phyloP scores from a whole-genome alignment of 2,329 filamentous ascomycete genomes.

The Calonectria henricotiae region DNA sequence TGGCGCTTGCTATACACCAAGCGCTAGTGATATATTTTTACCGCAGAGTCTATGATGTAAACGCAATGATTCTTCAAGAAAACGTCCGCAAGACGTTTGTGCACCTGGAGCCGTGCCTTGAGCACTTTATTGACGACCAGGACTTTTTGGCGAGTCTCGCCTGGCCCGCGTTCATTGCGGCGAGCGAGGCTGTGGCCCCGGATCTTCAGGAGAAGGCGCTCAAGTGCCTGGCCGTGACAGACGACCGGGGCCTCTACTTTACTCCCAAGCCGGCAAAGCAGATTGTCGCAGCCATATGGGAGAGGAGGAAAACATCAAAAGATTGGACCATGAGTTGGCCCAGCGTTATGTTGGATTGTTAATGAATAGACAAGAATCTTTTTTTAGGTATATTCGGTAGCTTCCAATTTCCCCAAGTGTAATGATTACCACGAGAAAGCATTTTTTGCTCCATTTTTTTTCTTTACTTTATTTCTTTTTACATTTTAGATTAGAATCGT shows the following conservation, averaged over 20 bases:
- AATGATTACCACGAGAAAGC: not conserved
- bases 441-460: not conserved
- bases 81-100: constrained; percentile 58
- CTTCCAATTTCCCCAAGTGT: not conserved
- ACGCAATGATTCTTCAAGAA: constrained; percentile 61
- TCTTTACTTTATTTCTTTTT: not conserved
- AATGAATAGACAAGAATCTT: not conserved
- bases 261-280: constrained; percentile 50
- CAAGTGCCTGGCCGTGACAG: constrained; percentile 48
- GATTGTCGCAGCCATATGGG: constrained; percentile 54
- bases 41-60: constrained; percentile 58
- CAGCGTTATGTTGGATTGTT: constrained; percentile 38
- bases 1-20: constrained; percentile 59
- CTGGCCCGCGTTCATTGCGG: constrained; percentile 64
- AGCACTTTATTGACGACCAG: constrained; percentile 56
- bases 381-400: not conserved
- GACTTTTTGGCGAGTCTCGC: constrained; percentile 59
- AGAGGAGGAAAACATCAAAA: constrained; percentile 49
- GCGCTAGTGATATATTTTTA: constrained; percentile 66
- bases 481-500: not conserved
- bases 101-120: constrained; percentile 56
- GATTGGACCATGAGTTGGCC: constrained; percentile 56
- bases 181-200: constrained; percentile 60
- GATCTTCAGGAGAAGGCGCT: constrained; percentile 55
- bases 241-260: constrained; percentile 53